A percentile compares a stretch with the other conserved stretches of the same genome.
These are phyloP conservation scores for Microcyclospora pomicola DNA, from an alignment of 2,329 filamentous ascomycete species.

Conservation along the genomic window DNA sequence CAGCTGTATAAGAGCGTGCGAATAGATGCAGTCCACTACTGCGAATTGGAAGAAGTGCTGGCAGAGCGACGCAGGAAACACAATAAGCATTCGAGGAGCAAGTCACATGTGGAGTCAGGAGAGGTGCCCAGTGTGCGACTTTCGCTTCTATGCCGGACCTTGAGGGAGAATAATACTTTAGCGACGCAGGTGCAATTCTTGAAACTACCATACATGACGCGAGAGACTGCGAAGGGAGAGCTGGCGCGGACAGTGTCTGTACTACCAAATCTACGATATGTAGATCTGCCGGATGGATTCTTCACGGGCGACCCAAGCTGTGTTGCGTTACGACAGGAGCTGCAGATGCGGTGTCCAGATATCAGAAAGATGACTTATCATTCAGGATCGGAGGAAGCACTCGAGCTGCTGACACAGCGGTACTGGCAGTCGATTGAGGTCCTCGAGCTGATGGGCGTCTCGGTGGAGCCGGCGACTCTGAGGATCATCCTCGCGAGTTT, in stretches of 20 bases:
- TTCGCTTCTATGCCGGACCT: conserved; percentile 63
- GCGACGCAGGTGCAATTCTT: conserved; percentile 61
- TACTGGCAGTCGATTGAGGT: conserved; percentile 60
- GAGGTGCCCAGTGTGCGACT: conserved; percentile 67
- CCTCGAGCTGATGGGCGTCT: conserved; percentile 53
- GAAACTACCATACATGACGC: conserved; percentile 89
- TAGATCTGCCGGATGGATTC: conserved; percentile 80
- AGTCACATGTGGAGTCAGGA: conserved; percentile 59
- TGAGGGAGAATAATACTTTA: conserved; percentile 61
- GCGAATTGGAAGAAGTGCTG: conserved; percentile 68
- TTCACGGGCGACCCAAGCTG: conserved; percentile 68
- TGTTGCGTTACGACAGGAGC: conserved; percentile 62
- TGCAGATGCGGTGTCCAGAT: conserved; percentile 70
- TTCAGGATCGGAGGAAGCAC: conserved; percentile 60
- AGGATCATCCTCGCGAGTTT: conserved; percentile 58
- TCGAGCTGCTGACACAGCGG: conserved; percentile 54
- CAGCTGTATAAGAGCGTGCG: conserved; percentile 69
- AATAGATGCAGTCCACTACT: conserved; percentile 91
- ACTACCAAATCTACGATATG: conserved; percentile 70
- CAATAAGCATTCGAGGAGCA: conserved; percentile 37
- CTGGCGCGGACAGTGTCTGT: conserved; percentile 76
- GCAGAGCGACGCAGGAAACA: conserved; percentile 59
- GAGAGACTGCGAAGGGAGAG: conserved; percentile 72
- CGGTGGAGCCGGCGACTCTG: conserved; percentile 56
- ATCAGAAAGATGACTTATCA: conserved; percentile 82